Evolutionary conservation across 306 rosid genomes (phyloP).

Genomic region (Quercus suber): DNA sequence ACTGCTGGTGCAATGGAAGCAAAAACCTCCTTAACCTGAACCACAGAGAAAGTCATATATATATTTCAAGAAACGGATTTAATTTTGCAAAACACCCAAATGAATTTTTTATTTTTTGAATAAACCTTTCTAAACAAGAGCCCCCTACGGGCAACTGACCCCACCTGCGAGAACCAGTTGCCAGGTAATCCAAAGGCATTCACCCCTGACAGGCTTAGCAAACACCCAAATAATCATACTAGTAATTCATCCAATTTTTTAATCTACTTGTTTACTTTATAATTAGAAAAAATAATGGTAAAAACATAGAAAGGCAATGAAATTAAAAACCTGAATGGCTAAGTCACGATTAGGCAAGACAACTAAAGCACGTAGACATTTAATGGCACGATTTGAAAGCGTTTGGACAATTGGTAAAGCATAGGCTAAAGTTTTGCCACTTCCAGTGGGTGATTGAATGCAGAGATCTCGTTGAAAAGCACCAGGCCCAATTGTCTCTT

Average conservation of each 20-base stretch:
- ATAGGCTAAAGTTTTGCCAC: slow-evolving; percentile 88
- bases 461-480: slow-evolving; percentile 80
- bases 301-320: neutral
- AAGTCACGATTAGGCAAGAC: slow-evolving; percentile 92
- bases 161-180: too few relatives aligned
- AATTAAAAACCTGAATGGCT: slow-evolving; percentile 66
- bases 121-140: too few relatives aligned
- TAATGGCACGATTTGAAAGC: slow-evolving; percentile 47
- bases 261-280: neutral
- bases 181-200: too few relatives aligned
- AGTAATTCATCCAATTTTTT: neutral
- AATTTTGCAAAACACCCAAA: neutral
- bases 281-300: neutral
- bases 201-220: too few relatives aligned
- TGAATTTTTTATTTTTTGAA: too few relatives aligned
- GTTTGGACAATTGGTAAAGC: slow-evolving; percentile 89
- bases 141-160: too few relatives aligned
- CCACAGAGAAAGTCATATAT: neutral
- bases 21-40: slow-evolving; percentile 68
- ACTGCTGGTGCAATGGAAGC: slow-evolving; percentile 66
- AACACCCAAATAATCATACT: neutral
- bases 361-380: slow-evolving; percentile 68
- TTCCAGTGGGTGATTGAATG: slow-evolving; percentile 90
- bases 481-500: slow-evolving; percentile 83
- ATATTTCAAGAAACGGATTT: neutral